phyloP scores from a whole-genome alignment of 2,329 filamentous ascomycete species.

The Metarhizium album region DNA sequence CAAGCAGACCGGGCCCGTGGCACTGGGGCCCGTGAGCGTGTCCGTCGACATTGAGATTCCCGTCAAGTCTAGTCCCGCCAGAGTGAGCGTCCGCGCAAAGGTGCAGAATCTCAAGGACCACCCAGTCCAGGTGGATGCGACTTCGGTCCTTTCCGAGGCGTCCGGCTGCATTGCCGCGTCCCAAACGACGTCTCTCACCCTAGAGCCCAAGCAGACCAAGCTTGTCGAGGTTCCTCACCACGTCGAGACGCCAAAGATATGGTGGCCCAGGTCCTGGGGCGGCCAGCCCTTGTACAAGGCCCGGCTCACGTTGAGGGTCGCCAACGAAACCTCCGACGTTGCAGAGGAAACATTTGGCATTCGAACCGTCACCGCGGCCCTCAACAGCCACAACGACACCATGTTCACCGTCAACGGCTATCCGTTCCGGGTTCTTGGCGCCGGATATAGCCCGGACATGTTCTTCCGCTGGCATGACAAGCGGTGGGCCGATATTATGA shows the following conservation, averaged over 20 bases:
- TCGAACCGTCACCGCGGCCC: slow-evolving; percentile 31
- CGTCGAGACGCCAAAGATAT: slow-evolving; percentile 37
- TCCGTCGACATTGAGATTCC: slow-evolving; percentile 26
- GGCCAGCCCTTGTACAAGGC: slow-evolving; percentile 39
- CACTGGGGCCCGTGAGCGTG: slow-evolving; percentile 33
- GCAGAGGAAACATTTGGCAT: slow-evolving; percentile 18
- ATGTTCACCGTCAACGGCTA: slow-evolving; percentile 44
- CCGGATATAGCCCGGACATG: slow-evolving; percentile 49
- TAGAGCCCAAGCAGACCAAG: slow-evolving; percentile 26
- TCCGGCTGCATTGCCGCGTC: slow-evolving; percentile 12
- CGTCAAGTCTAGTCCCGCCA: slow-evolving; percentile 15
- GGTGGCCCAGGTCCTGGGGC: slow-evolving; percentile 54
- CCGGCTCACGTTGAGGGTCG: slow-evolving; percentile 18
- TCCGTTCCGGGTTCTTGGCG: slow-evolving; percentile 50
- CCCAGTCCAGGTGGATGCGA: slow-evolving; percentile 25
- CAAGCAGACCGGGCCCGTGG: slow-evolving; percentile 41
- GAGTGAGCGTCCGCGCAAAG: slow-evolving; percentile 26
- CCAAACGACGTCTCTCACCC: slow-evolving; percentile 22
- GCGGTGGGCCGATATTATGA: slow-evolving; percentile 37
- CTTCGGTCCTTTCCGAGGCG: slow-evolving; percentile 24
- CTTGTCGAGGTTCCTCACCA: slow-evolving; percentile 23
- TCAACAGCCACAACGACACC: slow-evolving; percentile 44
- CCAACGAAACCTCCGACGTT: slow-evolving; percentile 18
- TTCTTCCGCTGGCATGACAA: slow-evolving; percentile 45
- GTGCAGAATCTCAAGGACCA: slow-evolving; percentile 30